phyloP scores from a whole-genome alignment of 306 rosid genomes.

The Malus asiatica region DNA sequence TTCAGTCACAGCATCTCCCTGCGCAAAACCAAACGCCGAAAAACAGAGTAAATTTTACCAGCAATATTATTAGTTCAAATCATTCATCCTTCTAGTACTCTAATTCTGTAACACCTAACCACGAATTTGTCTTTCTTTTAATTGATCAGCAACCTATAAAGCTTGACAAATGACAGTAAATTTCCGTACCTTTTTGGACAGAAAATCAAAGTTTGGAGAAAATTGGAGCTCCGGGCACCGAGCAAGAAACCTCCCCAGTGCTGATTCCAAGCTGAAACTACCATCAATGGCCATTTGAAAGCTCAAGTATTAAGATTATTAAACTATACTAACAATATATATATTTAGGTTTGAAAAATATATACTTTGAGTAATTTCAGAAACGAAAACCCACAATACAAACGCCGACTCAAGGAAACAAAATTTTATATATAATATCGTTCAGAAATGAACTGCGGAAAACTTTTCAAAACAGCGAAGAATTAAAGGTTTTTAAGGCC shows the following conservation, averaged over 20 bases:
- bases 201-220: slow-evolving; percentile 26
- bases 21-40: neutral
- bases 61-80: no score
- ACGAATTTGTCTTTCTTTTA: neutral
- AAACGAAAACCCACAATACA: neutral
- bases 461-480: neutral
- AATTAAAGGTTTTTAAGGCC: neutral
- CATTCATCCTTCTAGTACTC: neutral
- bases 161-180: neutral
- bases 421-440: neutral
- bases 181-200: slow-evolving; percentile 31
- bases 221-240: slow-evolving; percentile 57
- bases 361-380: neutral
- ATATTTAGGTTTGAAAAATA: neutral
- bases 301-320: neutral
- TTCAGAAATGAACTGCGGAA: neutral
- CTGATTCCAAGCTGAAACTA: slow-evolving; percentile 45
- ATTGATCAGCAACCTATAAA: neutral
- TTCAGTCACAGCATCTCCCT: slow-evolving; percentile 51
- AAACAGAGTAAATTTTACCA: no score
- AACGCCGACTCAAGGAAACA: neutral
- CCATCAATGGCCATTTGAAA: slow-evolving; percentile 43
- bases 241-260: slow-evolving; percentile 56
- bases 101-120: neutral
- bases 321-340: neutral